Percentiles rank a stretch among this genome's conserved stretches.
Evolutionary conservation across 352 stramenopile genomes (phyloP).

Genomic region (Pythium grandisporangium): DNA sequence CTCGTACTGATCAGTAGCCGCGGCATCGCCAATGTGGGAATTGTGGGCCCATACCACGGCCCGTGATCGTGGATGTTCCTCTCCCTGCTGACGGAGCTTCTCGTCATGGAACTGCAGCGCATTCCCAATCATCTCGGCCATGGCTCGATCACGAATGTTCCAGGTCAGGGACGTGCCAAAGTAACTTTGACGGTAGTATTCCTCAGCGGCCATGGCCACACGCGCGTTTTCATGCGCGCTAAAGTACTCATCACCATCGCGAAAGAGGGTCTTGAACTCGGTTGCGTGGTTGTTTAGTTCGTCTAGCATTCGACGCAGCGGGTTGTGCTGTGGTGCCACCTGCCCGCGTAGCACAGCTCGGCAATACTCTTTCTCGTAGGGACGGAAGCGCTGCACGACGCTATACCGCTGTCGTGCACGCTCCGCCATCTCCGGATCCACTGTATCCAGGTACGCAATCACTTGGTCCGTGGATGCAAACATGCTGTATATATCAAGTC

Average conservation of each 20-base stretch:
- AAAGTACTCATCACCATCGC: slow-evolving; percentile 22
- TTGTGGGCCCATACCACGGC: slow-evolving; percentile 30
- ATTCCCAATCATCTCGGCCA: slow-evolving; percentile 20
- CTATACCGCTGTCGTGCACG: slow-evolving; percentile 14
- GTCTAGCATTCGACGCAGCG: slow-evolving; percentile 14
- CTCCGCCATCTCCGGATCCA: slow-evolving; percentile 19
- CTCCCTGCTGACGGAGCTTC: slow-evolving; percentile 10
- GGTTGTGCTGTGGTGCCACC: slow-evolving; percentile 13
- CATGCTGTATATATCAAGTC: slow-evolving; percentile 30
- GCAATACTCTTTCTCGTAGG: slow-evolving; percentile 18
- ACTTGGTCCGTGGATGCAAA: slow-evolving; percentile 23
- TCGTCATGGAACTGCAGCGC: slow-evolving; percentile 20
- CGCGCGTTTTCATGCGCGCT: slow-evolving; percentile 24
- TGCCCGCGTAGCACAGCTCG: slow-evolving; percentile 9
- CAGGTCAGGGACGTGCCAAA: slow-evolving; percentile 12
- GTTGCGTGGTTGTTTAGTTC: slow-evolving; percentile 13
- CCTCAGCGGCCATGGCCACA: slow-evolving; percentile 18
- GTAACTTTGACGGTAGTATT: slow-evolving; percentile 26
- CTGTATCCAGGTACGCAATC: slow-evolving; percentile 15
- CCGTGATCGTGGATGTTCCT: neutral
- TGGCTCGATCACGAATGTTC: slow-evolving; percentile 26
- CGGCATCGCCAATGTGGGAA: slow-evolving; percentile 19
- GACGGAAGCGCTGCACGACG: slow-evolving; percentile 14
- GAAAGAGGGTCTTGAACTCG: slow-evolving; percentile 22
- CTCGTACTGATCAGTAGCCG: slow-evolving; percentile 14